Conservation (phyloP, 352 stramenopile genomes). For the Blastocystis sp. region DNA sequence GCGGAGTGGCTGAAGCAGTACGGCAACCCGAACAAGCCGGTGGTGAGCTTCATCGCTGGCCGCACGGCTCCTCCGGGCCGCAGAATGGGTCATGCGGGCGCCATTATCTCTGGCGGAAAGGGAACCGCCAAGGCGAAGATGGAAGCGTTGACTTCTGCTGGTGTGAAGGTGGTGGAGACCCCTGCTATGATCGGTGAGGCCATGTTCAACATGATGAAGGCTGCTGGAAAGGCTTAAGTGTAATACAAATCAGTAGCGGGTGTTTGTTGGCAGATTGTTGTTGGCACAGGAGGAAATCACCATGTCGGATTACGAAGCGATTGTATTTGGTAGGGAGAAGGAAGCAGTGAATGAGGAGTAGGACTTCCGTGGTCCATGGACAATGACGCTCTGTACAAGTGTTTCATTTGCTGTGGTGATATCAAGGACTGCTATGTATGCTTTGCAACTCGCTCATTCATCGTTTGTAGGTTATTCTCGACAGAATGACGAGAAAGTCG, state of each 20-base stretch:
- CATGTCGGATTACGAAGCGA: not conserved
- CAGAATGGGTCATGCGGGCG: constrained; percentile 96
- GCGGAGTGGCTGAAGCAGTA: constrained; percentile 86
- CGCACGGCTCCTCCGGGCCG: constrained; percentile 93
- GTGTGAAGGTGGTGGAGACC: constrained; percentile 90
- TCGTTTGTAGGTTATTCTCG: constrained; percentile 72
- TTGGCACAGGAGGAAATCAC: not conserved
- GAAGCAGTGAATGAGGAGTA: constrained; percentile 72
- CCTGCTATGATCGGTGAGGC: constrained; percentile 90
- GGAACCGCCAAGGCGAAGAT: constrained; percentile 96
- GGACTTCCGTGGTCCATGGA: constrained; percentile 50
- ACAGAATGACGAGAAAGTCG: constrained; percentile 26
- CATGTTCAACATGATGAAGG: constrained; percentile 91
- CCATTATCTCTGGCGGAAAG: constrained; percentile 97
- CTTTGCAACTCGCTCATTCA: constrained; percentile 90
- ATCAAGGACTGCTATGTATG: constrained; percentile 90
- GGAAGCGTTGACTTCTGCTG: constrained; percentile 83
- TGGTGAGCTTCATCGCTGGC: constrained; percentile 98
- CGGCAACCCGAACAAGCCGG: constrained; percentile 88
- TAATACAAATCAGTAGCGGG: constrained; percentile 29
- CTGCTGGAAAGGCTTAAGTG: constrained; percentile 73
- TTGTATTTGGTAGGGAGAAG: not conserved
- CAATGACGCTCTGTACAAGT: constrained; percentile 64
- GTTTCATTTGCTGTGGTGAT: constrained; percentile 32
- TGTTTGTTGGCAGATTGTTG: constrained; percentile 32